Conservation (phyloP, 768 basidiomycete genomes). For the Lyophyllum decastes region DNA sequence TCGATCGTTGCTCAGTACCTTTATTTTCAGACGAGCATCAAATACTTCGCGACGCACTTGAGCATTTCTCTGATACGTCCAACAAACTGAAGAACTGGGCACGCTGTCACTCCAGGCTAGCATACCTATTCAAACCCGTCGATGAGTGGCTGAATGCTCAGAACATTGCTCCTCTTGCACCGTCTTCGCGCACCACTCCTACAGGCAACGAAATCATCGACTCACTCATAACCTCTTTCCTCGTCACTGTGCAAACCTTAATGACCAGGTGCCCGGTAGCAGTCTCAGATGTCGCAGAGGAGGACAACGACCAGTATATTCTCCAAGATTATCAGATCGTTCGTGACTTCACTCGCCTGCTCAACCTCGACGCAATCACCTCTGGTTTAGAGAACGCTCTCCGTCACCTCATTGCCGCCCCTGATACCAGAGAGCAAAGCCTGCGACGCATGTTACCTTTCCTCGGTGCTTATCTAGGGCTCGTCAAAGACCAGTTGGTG, state of each 20-base stretch:
- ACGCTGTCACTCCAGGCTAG: slow-evolving; percentile 24
- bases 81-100: slow-evolving; percentile 27
- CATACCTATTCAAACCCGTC: slow-evolving; percentile 34
- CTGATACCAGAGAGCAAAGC: slow-evolving; percentile 30
- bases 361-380: slow-evolving; percentile 47
- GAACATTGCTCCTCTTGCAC: slow-evolving; percentile 14
- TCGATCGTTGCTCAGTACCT: background rate
- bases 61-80: slow-evolving; percentile 20
- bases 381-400: slow-evolving; percentile 42
- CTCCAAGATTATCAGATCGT: slow-evolving; percentile 45
- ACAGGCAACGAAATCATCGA: slow-evolving; percentile 30
- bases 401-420: slow-evolving; percentile 33
- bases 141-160: slow-evolving; percentile 31
- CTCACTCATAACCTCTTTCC: slow-evolving; percentile 57
- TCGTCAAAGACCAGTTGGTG: slow-evolving; percentile 60
- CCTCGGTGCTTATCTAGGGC: slow-evolving; percentile 59
- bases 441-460: slow-evolving; percentile 70
- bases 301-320: slow-evolving; percentile 53
- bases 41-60: slow-evolving; percentile 26
- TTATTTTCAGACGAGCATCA: slow-evolving; percentile 35
- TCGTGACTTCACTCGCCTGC: slow-evolving; percentile 45
- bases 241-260: slow-evolving; percentile 67
- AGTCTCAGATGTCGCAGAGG: slow-evolving; percentile 19
- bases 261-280: slow-evolving; percentile 38
- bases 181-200: slow-evolving; percentile 1